Evolutionary conservation across 192 early-diverging fungal genomes (phyloP).

Genomic region (Dispira parvispora): DNA sequence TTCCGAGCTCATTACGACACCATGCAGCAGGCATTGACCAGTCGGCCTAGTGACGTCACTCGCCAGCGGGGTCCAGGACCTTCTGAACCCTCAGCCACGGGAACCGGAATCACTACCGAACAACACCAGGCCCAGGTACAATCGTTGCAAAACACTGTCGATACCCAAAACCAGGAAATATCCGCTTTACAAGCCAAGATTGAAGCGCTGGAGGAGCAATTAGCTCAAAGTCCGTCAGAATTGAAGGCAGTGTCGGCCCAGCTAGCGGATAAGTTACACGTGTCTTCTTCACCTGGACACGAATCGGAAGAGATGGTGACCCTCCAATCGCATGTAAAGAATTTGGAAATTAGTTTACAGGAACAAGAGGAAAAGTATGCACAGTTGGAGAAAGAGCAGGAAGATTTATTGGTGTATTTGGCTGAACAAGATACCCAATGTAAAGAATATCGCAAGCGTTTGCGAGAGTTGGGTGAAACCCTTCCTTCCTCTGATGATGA

Average conservation of each 20-base stretch:
- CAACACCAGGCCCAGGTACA: conserved; percentile 18
- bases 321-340: conserved; percentile 19
- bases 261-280: neutral
- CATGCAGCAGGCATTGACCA: conserved; percentile 13
- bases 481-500: conserved; percentile 37
- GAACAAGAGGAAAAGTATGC: conserved; percentile 17
- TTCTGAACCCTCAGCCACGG: neutral
- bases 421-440: conserved; percentile 66
- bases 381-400: conserved; percentile 51
- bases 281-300: neutral
- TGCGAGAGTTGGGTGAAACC: conserved; percentile 31
- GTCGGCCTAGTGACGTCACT: conserved; percentile 1
- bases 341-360: conserved; percentile 13
- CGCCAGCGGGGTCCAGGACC: conserved; percentile 2
- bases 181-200: conserved; percentile 11
- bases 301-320: neutral
- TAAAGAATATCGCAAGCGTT: conserved; percentile 29
- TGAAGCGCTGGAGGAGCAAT: too few species aligned
- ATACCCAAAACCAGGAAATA: conserved; percentile 13
- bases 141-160: conserved; percentile 16
- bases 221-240: neutral
- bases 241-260: neutral
- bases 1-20: conserved; percentile 69
- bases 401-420: conserved; percentile 67
- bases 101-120: conserved; percentile 5